Percentiles rank a stretch among this genome's conserved stretches.
These are phyloP conservation scores for Juncus effusus DNA, from an alignment of 176 grass and related monocot species.

Conservation along the genomic window DNA sequence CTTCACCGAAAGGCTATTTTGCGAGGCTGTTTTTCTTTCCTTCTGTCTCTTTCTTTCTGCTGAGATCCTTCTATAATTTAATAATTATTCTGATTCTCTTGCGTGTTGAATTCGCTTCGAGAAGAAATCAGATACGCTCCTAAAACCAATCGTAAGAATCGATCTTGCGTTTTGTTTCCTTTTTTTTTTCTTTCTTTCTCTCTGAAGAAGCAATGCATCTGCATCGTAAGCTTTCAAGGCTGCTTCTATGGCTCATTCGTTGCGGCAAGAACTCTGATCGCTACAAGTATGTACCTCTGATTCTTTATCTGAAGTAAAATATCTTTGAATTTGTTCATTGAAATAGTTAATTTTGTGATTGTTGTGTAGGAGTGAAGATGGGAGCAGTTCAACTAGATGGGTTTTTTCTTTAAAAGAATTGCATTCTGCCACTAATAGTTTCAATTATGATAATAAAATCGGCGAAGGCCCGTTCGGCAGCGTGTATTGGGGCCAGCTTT, in stretches of 20 bases:
- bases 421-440: conserved; percentile 68
- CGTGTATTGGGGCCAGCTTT: conserved; percentile 85
- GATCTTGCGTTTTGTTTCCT: background rate
- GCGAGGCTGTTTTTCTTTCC: conserved; percentile 29
- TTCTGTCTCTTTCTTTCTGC: conserved; percentile 3
- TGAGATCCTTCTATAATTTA: conserved; percentile 15
- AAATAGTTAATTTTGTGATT: background rate
- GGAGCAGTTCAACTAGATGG: conserved; percentile 46
- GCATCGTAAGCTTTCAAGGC: conserved; percentile 41
- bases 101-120: background rate
- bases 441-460: conserved; percentile 88
- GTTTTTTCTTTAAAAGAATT: conserved; percentile 69
- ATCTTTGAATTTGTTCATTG: background rate
- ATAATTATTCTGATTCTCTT: background rate
- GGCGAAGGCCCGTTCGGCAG: conserved; percentile 62
- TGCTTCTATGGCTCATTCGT: conserved; percentile 50
- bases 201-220: conserved; percentile 15
- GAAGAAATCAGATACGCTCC: background rate
- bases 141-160: background rate
- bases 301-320: background rate
- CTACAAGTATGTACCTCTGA: conserved; percentile 35
- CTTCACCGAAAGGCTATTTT: conserved; percentile 32
- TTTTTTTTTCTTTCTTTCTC: background rate
- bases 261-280: conserved; percentile 33
- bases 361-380: conserved; percentile 38